Conservation (phyloP, 2,329 filamentous ascomycete species). For the Raffaelea deltoideospora region DNA sequence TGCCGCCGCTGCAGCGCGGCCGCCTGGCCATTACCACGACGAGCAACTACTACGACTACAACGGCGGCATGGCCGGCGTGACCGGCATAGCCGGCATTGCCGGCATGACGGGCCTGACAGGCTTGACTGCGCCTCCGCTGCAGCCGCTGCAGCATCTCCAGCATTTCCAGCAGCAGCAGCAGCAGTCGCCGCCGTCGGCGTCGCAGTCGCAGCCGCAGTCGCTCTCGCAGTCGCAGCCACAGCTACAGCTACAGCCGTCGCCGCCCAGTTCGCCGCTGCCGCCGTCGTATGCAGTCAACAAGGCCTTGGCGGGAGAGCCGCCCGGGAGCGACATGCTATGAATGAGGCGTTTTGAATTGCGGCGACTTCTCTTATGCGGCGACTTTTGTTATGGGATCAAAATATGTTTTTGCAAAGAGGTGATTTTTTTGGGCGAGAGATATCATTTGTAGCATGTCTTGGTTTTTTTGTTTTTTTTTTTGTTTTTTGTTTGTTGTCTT, state of each 20-base stretch:
- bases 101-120: neutral
- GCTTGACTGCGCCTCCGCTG: neutral
- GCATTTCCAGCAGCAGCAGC: neutral
- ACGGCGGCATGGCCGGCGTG: too few relatives aligned
- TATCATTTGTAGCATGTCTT: neutral
- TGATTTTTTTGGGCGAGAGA: too few relatives aligned
- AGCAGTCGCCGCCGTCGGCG: neutral
- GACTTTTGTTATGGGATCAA: neutral
- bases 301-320: constrained; percentile 1
- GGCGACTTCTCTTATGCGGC: neutral
- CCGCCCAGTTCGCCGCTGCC: neutral
- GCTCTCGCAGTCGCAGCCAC: too few relatives aligned
- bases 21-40: too few relatives aligned
- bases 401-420: neutral
- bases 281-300: constrained; percentile 1
- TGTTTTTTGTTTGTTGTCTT: neutral
- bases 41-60: too few relatives aligned
- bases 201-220: too few relatives aligned
- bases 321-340: constrained; percentile 9
- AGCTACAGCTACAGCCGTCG: too few relatives aligned
- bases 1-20: too few relatives aligned
- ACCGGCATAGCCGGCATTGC: too few relatives aligned
- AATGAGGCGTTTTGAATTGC: neutral
- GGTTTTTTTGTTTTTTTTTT: neutral
- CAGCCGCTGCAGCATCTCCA: neutral